phyloP scores from a whole-genome alignment of 2,329 filamentous ascomycete genomes.

The Domatiomyces globalis region DNA sequence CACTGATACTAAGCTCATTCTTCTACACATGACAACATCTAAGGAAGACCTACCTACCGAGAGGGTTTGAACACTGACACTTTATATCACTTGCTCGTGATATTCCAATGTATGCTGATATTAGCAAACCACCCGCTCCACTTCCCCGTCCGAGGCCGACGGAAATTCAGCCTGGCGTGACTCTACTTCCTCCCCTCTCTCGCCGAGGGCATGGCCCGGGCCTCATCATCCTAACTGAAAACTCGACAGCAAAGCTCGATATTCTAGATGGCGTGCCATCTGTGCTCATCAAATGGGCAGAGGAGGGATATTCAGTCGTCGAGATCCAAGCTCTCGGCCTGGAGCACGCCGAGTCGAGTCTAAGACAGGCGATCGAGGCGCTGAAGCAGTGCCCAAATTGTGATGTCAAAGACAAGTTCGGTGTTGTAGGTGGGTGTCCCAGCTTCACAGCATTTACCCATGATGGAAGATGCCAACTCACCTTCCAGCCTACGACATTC shows the following conservation, averaged over 20 bases:
- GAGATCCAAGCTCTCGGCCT: slow-evolving; percentile 30
- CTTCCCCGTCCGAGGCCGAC: not conserved
- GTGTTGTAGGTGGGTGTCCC: slow-evolving; percentile 22
- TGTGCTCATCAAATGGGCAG: slow-evolving; percentile 53
- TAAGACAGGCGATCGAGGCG: slow-evolving; percentile 17
- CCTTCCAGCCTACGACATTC: slow-evolving; percentile 16
- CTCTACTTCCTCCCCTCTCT: slow-evolving; percentile 35
- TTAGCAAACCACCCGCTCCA: not conserved
- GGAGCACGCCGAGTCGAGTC: slow-evolving; percentile 4
- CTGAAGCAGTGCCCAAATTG: slow-evolving; percentile 19
- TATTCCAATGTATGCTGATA: not conserved
- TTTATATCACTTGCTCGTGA: not conserved
- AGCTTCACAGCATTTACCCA: not conserved
- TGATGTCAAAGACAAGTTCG: slow-evolving; percentile 15
- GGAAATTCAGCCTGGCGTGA: slow-evolving; percentile 15
- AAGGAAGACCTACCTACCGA: not conserved
- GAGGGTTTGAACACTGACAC: not conserved
- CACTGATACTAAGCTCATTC: too few relatives aligned
- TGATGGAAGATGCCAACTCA: not conserved
- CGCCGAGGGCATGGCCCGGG: slow-evolving; percentile 36
- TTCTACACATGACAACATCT: not conserved
- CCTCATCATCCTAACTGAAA: slow-evolving; percentile 30
- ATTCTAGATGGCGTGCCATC: slow-evolving; percentile 36
- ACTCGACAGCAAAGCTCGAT: slow-evolving; percentile 17
- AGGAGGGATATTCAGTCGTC: slow-evolving; percentile 52